These are phyloP conservation scores for Aspergillus ostianus DNA, from an alignment of 495 filamentous ascomycete species.

Conservation along the genomic window DNA sequence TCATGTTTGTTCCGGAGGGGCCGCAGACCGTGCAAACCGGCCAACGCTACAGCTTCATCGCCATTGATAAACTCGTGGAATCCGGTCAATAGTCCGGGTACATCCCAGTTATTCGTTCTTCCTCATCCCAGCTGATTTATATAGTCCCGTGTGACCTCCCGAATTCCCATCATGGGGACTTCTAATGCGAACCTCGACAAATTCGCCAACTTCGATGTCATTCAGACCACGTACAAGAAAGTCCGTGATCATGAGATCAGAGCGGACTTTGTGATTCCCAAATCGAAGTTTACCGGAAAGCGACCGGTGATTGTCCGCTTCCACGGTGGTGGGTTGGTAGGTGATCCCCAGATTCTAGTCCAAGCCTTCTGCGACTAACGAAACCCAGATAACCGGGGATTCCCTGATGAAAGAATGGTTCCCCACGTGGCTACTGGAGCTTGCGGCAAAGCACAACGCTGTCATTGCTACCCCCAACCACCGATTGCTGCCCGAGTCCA, in stretches of 20 bases:
- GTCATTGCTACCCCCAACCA: conserved; percentile 49
- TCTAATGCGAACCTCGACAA: conserved; percentile 13
- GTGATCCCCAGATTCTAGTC: not conserved
- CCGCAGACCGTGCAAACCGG: conserved; percentile 1
- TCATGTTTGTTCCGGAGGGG: not conserved
- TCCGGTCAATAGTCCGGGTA: no score
- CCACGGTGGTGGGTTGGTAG: conserved; percentile 38
- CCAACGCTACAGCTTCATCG: not conserved
- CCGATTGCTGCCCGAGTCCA: conserved; percentile 51
- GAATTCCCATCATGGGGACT: not conserved
- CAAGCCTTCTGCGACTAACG: not conserved
- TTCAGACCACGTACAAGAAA: conserved; percentile 34
- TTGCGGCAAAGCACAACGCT: conserved; percentile 32
- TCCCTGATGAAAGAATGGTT: conserved; percentile 31
- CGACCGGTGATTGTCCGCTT: conserved; percentile 32
- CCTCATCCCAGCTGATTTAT: not conserved
- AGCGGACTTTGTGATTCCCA: conserved; percentile 33
- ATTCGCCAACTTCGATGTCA: conserved; percentile 26
- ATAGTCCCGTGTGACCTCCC: not conserved
- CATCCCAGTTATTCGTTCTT: no score
- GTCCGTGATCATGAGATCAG: conserved; percentile 32
- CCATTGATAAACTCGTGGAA: not conserved
- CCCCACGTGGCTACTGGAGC: conserved; percentile 32
- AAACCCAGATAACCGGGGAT: conserved; percentile 27
- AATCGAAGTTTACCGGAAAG: conserved; percentile 15